phyloP scores from a whole-genome alignment of 208 protist species.

The Leishmania tarentolae region DNA sequence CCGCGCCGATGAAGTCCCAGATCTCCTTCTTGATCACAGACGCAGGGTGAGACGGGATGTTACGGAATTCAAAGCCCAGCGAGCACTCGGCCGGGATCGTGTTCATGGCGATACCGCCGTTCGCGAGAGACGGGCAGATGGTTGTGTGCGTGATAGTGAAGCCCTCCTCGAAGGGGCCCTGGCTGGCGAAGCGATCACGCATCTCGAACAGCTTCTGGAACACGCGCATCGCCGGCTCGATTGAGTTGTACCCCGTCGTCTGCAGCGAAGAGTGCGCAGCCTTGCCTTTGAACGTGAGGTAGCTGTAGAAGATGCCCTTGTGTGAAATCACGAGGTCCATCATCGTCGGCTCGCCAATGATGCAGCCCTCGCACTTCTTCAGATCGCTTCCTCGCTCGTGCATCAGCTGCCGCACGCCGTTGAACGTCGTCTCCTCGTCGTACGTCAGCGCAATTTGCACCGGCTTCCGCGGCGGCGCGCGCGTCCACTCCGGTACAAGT shows the following conservation, averaged over 20 bases:
- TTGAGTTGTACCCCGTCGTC: slow-evolving; percentile 41
- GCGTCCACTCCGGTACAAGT: slow-evolving; percentile 37
- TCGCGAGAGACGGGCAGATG: slow-evolving; percentile 35
- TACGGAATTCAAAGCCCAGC: slow-evolving; percentile 54
- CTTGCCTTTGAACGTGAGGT: slow-evolving; percentile 43
- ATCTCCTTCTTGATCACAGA: slow-evolving; percentile 34
- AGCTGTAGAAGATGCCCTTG: slow-evolving; percentile 43
- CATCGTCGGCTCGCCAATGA: slow-evolving; percentile 61
- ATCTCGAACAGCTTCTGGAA: slow-evolving; percentile 41
- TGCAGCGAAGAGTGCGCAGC: slow-evolving; percentile 60
- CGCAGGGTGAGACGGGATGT: slow-evolving; percentile 40
- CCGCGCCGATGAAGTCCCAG: slow-evolving; percentile 29
- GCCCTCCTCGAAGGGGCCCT: slow-evolving; percentile 44
- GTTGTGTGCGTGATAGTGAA: slow-evolving; percentile 42
- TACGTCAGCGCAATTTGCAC: slow-evolving; percentile 64
- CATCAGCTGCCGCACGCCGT: slow-evolving; percentile 36
- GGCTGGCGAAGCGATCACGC: slow-evolving; percentile 41
- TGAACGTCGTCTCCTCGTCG: slow-evolving; percentile 54
- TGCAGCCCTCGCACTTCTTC: slow-evolving; percentile 51
- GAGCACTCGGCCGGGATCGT: slow-evolving; percentile 55
- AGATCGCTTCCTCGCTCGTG: slow-evolving; percentile 24
- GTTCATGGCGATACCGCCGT: slow-evolving; percentile 59
- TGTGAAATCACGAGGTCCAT: slow-evolving; percentile 54
- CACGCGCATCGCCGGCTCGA: slow-evolving; percentile 36
- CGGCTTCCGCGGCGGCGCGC: slow-evolving; percentile 52